phyloP scores from a whole-genome alignment of 345 rosid genomes.

The Punica granatum region DNA sequence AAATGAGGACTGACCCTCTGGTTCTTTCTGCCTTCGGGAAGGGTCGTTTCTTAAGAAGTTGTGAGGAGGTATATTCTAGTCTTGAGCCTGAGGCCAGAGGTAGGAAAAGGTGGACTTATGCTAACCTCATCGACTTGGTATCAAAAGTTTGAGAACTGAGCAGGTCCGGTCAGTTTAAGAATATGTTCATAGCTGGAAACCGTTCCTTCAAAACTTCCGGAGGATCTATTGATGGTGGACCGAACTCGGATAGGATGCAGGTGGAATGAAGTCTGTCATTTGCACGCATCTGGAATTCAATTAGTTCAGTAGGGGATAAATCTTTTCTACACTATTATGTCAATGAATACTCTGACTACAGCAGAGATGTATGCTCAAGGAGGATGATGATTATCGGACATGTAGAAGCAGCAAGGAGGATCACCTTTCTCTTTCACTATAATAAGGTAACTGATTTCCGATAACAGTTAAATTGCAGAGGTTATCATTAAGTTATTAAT shows the following conservation, averaged over 20 bases:
- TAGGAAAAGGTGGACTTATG: constrained; percentile 36
- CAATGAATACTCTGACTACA: background rate
- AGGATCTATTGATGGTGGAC: background rate
- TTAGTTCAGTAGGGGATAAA: too few species aligned
- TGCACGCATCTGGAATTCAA: too few species aligned
- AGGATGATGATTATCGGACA: background rate
- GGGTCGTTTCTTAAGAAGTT: constrained; percentile 42
- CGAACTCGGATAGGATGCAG: background rate
- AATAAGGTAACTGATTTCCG: too few species aligned
- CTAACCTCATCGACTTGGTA: constrained; percentile 38
- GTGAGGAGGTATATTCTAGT: constrained; percentile 33
- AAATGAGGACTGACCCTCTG: constrained; percentile 47
- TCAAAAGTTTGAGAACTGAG: constrained; percentile 7
- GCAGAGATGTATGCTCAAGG: background rate
- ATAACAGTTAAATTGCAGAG: too few species aligned
- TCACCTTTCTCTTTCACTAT: background rate
- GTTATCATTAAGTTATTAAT: too few species aligned
- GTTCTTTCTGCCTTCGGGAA: constrained; percentile 52
- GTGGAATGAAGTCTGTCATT: background rate
- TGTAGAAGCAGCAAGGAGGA: background rate
- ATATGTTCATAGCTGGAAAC: background rate
- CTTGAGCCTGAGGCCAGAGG: constrained; percentile 26
- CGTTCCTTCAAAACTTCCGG: background rate
- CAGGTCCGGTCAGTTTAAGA: background rate
- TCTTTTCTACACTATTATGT: too few species aligned